phyloP scores from a whole-genome alignment of 2,329 filamentous ascomycete species.

The Apiospora saccharicola region DNA sequence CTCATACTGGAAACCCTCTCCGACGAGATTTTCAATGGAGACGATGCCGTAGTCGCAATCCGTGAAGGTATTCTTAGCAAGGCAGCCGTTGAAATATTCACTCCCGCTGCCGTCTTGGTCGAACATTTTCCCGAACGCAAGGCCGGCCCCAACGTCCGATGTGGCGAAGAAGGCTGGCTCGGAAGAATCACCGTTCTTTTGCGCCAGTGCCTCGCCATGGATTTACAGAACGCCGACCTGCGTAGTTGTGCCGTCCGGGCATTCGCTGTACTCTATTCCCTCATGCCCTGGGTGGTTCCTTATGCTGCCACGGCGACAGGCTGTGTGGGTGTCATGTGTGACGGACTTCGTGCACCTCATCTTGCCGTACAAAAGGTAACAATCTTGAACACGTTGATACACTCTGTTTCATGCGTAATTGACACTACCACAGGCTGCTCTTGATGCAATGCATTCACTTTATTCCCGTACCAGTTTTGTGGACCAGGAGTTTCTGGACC shows the following conservation, averaged over 20 bases:
- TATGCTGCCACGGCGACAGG: conserved; percentile 77
- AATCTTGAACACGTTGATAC: conserved; percentile 24
- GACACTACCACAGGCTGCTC: conserved; percentile 65
- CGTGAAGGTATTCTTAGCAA: conserved; percentile 86
- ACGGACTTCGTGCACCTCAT: conserved; percentile 73
- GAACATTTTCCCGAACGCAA: conserved; percentile 81
- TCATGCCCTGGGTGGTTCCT: conserved; percentile 87
- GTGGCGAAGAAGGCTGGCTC: conserved; percentile 87
- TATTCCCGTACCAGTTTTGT: conserved; percentile 79
- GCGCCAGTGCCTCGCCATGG: conserved; percentile 72
- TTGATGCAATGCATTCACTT: conserved; percentile 84
- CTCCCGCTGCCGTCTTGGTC: conserved; percentile 75
- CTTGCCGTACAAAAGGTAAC: conserved; percentile 77
- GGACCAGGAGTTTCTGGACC: conserved; percentile 78
- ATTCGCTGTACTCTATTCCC: conserved; percentile 78
- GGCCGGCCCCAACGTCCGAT: conserved; percentile 72
- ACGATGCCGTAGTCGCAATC: conserved; percentile 85
- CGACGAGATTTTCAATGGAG: conserved; percentile 91
- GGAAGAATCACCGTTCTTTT: conserved; percentile 78
- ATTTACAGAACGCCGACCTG: conserved; percentile 69
- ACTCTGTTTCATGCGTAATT: not conserved
- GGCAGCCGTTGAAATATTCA: conserved; percentile 93
- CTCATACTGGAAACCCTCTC: conserved; percentile 90
- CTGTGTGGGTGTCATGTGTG: conserved; percentile 74
- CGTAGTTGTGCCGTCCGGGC: conserved; percentile 77